phyloP scores from a whole-genome alignment of 2,329 filamentous ascomycete species.

The Aspergillus sojae region DNA sequence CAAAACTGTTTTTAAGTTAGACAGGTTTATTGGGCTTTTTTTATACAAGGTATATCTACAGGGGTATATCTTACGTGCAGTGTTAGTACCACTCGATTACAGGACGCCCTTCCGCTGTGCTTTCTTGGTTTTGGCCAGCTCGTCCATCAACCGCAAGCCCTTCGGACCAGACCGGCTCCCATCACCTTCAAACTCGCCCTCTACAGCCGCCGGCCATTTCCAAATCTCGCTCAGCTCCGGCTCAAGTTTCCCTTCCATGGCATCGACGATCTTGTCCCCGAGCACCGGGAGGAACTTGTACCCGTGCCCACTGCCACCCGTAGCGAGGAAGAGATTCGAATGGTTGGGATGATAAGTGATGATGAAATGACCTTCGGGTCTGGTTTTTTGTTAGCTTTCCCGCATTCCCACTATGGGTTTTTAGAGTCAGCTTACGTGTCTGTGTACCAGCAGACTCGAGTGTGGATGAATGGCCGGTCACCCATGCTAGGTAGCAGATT shows the following conservation, averaged over 20 bases:
- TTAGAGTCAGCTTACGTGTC: slow-evolving; percentile 57
- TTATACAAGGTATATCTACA: slow-evolving; percentile 5
- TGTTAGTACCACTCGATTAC: slow-evolving; percentile 12
- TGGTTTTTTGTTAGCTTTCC: slow-evolving; percentile 15
- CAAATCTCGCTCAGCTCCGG: slow-evolving; percentile 46
- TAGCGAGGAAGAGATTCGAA: slow-evolving; percentile 53
- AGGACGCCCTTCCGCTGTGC: slow-evolving; percentile 25
- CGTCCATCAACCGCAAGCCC: slow-evolving; percentile 40
- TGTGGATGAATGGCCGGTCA: slow-evolving; percentile 62
- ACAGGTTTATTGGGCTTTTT: not conserved
- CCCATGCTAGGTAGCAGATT: slow-evolving; percentile 64
- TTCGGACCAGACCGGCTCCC: slow-evolving; percentile 42
- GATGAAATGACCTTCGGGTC: slow-evolving; percentile 68
- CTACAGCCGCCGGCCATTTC: slow-evolving; percentile 40
- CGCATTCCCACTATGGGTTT: not conserved
- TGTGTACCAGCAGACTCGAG: slow-evolving; percentile 74
- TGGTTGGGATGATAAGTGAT: slow-evolving; percentile 69
- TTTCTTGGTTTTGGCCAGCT: slow-evolving; percentile 39
- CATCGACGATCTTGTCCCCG: slow-evolving; percentile 55
- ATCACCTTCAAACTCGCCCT: slow-evolving; percentile 35
- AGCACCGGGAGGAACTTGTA: slow-evolving; percentile 59
- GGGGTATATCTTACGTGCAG: slow-evolving; percentile 1
- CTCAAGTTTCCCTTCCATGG: slow-evolving; percentile 48
- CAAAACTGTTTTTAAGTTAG: not conserved
- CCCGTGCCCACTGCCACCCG: slow-evolving; percentile 56